Evolutionary conservation across 495 filamentous ascomycete species (phyloP).

Genomic region (Hypoxylon fuscum): DNA sequence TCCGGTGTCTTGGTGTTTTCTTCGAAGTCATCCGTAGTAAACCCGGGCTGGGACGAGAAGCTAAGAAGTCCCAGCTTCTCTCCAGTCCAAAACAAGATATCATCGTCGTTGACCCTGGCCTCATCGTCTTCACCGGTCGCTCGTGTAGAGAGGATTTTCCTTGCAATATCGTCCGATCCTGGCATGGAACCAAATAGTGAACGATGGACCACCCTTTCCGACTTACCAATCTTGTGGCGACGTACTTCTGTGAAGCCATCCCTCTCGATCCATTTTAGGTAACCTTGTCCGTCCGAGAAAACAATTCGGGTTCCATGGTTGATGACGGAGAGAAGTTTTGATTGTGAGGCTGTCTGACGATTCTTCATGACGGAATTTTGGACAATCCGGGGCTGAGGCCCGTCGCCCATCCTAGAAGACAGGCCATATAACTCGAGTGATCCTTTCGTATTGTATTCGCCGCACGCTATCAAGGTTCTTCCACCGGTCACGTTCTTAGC

Average conservation of each 20-base stretch:
- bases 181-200: conserved; percentile 60
- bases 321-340: conserved; percentile 83
- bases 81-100: conserved; percentile 82
- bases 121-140: conserved; percentile 48
- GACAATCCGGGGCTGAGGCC: conserved; percentile 44
- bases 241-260: conserved; percentile 85
- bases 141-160: conserved; percentile 76
- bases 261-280: conserved; percentile 90
- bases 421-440: conserved; percentile 88
- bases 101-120: conserved; percentile 61
- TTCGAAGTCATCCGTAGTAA: conserved; percentile 58
- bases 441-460: conserved; percentile 94
- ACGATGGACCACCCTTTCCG: conserved; percentile 47
- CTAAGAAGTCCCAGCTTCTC: conserved; percentile 78
- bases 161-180: conserved; percentile 69
- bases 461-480: conserved; percentile 79
- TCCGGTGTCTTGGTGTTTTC: conserved; percentile 49
- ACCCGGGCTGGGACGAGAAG: conserved; percentile 63
- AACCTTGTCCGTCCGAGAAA: conserved; percentile 83
- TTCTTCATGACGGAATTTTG: conserved; percentile 68
- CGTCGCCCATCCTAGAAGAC: conserved; percentile 35
- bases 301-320: conserved; percentile 87
- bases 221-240: conserved; percentile 72
- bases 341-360: conserved; percentile 80
- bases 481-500: conserved; percentile 61